Evolutionary conservation across 2,329 filamentous ascomycete species (phyloP), one percentile per base, ranked within the genome.

Genomic region (Anisogramma anomala): DNA sequence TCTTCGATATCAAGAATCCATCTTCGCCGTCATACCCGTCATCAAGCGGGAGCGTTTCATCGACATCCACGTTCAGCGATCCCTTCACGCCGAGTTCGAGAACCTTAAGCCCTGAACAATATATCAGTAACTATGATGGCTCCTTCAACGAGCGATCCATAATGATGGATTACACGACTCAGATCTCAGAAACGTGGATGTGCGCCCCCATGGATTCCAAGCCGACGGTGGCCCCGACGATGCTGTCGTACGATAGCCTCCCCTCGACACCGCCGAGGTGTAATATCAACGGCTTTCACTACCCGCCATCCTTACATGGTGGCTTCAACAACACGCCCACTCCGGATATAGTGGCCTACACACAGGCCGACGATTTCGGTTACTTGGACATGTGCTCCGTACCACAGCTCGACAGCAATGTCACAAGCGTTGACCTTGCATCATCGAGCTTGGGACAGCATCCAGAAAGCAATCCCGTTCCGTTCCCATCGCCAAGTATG

Each of bases 141-240:
- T 33, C 44, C 28, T 39, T 36, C 17, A 33, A 23, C 8, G 33
- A 34, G 23, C 40, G 33, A 2, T n/a, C 36, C 22, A 33, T 46
- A 36, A 43, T 46, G 41, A 43, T 46, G 28, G 41, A 46, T 9
- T 46, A 43, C 23, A 43, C 44, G 3, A 40, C 44, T 7, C 42
- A 40, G 7, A 40, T 36, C 11, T 35, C 36, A 7, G 42, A 35
- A 4, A 43, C 36, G 19, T 43, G 33, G 18, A 17, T 22, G 23
- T 46, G 38, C 36, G 43, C 43, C 18, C 36, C 44, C 8, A 11
- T 43, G 19, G 44, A 46, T 18, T 27, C 43, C 27, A 46, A 46
- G 35, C n/a, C 41, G 7, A 41, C 41, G n/a, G 44, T 39, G 30
- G 36, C 40, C 11, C 44, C 44, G 3, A 39, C 39, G 28, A 34